Evolutionary conservation across 768 basidiomycete genomes (phyloP), one percentile per base, ranked within the genome.

Genomic region (Megacollybia marginata): DNA sequence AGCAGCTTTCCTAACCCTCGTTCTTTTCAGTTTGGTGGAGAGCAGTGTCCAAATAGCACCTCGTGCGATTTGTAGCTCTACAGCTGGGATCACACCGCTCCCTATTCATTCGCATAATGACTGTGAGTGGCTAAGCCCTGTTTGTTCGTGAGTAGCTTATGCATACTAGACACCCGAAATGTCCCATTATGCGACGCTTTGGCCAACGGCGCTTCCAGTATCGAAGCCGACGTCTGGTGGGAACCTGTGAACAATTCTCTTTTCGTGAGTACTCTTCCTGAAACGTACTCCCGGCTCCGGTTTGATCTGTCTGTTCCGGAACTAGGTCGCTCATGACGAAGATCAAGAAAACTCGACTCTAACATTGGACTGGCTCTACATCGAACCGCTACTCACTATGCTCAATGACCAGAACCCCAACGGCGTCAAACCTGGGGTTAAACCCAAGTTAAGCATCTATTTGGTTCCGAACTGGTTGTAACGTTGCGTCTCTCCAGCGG

Each of bases 41-140:
- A 28, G 23, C 23, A 28, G 4, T 28, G 23, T 28, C 23, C 23
- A 28, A 6, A 2, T 28, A 2, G 23, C 23, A 28, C 23, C 23
- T 28, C 23, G 23, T 28, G 38, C 38, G 5, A 8, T 40, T 40
- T 40, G 38, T 18, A 8, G 4, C 13, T 40, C 38, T 8, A 40
- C 38, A 40, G 38, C 38, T 40, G 38, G 38, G 3, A 40, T 40
- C 8, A 40, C 38, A 8, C 38, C 38, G 38, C 38, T 40, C 8
- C 48, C 52, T 5, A 75, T 78, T n/a, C 75, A 78, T 56, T 77
- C 76, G 0, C 76, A 79, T 55, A 79, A 79, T 53, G 75, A 78
- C 50, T 78, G 77, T 78, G 51, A 54, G 67, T 57, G 7, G 16
- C 31, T 33, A 42, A 33, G 32, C 5, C 12, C 35, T 32, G 8